Evolutionary conservation across 306 rosid genomes (phyloP).

Genomic region (Boehmeria nivea): DNA sequence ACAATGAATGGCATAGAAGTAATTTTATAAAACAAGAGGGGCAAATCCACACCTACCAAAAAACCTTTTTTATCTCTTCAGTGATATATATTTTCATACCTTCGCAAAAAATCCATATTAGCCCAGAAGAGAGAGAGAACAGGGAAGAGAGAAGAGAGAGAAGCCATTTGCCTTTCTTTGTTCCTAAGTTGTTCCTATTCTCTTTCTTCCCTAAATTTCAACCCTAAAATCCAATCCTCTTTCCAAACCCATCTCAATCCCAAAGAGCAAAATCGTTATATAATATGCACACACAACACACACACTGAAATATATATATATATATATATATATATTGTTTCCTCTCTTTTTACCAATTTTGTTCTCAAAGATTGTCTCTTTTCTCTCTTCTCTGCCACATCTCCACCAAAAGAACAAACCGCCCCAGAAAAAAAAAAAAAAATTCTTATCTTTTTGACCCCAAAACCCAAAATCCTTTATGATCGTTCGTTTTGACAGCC

Average conservation of each 20-base stretch:
- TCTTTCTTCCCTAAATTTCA: neutral
- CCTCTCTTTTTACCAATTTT: neutral
- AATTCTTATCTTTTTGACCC: no score
- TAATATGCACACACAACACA: no score
- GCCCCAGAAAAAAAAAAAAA: no score
- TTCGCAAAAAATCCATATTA: neutral
- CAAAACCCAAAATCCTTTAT: slow-evolving; percentile 34
- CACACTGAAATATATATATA: no score
- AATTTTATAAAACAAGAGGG: slow-evolving; percentile 25
- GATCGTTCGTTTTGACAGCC: slow-evolving; percentile 33
- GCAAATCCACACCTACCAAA: neutral
- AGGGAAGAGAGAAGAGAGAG: slow-evolving; percentile 7
- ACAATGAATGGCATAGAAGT: slow-evolving; percentile 7
- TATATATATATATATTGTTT: no score
- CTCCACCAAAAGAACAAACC: no score
- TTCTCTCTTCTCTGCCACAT: neutral
- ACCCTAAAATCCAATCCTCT: neutral
- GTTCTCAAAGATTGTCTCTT: neutral
- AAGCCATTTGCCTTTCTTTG: slow-evolving; percentile 8
- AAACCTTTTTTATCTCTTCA: neutral
- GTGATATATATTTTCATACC: no score
- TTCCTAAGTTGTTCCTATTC: slow-evolving; percentile 2
- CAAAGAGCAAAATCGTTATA: no score
- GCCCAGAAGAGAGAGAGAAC: slow-evolving; percentile 3
- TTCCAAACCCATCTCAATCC: no score